Conservation (phyloP, 805 yeast species). For the Schwanniomyces polymorphus region DNA sequence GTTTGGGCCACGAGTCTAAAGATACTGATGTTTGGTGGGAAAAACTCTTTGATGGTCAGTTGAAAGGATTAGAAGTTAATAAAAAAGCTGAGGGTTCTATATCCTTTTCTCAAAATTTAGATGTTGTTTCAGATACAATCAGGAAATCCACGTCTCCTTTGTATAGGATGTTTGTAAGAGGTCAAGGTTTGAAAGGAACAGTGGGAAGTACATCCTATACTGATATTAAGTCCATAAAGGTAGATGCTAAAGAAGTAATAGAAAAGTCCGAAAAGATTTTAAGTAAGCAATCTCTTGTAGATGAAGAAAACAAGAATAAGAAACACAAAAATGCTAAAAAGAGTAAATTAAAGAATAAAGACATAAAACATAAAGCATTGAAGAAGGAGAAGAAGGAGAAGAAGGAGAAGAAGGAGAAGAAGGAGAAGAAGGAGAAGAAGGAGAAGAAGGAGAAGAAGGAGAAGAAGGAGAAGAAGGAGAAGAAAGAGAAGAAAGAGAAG, state of each 20-base stretch:
- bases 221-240: slow-evolving; percentile 17
- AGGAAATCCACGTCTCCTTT: slow-evolving; percentile 65
- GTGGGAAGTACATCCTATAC: slow-evolving; percentile 42
- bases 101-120: slow-evolving; percentile 52
- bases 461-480: slow-evolving; percentile 22
- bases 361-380: slow-evolving; percentile 12
- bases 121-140: slow-evolving; percentile 45
- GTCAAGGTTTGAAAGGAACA: slow-evolving; percentile 83
- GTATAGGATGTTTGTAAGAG: slow-evolving; percentile 83
- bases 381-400: slow-evolving; percentile 26
- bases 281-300: not conserved
- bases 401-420: slow-evolving; percentile 17
- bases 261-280: slow-evolving; percentile 10
- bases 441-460: slow-evolving; percentile 10
- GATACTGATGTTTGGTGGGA: slow-evolving; percentile 98
- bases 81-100: slow-evolving; percentile 35
- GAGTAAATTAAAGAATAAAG: slow-evolving; percentile 9
- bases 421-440: slow-evolving; percentile 15
- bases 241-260: not conserved
- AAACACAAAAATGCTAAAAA: not conserved
- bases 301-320: not conserved
- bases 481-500: slow-evolving; percentile 18
- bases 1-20: slow-evolving; percentile 77
- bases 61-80: slow-evolving; percentile 69
- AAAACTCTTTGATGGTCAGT: slow-evolving; percentile 87